Conservation (phyloP, 768 basidiomycete genomes). For the Suillus fuscotomentosus region DNA sequence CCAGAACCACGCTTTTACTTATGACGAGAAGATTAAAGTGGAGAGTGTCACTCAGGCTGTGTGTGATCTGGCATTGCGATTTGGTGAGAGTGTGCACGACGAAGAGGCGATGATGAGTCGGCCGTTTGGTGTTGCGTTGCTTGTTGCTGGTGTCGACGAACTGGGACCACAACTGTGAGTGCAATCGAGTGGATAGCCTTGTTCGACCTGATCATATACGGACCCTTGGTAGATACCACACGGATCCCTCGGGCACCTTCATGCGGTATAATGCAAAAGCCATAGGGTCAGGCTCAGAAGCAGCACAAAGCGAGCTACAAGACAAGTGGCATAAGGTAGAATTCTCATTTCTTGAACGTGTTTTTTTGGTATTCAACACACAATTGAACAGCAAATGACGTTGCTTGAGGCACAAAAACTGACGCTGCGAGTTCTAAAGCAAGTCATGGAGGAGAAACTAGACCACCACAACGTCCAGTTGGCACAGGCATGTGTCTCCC, state of each 20-base stretch:
- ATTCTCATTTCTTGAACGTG: background rate
- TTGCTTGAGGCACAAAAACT: constrained; percentile 84
- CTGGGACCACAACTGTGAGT: constrained; percentile 92
- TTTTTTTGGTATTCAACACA: constrained; percentile 12
- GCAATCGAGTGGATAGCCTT: background rate
- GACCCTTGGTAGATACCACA: constrained; percentile 71
- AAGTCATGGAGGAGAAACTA: constrained; percentile 99
- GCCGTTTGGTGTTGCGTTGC: constrained; percentile 95
- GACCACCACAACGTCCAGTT: constrained; percentile 99
- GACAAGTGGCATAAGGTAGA: constrained; percentile 94
- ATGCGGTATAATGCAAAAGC: constrained; percentile 97
- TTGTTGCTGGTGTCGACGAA: constrained; percentile 98
- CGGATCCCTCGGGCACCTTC: constrained; percentile 97
- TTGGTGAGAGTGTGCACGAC: constrained; percentile 98
- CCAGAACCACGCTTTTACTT: constrained; percentile 94
- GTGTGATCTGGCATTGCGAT: constrained; percentile 93
- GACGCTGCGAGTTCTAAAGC: constrained; percentile 88
- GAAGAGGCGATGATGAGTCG: constrained; percentile 99
- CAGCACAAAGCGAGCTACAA: constrained; percentile 94
- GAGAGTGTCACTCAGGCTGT: constrained; percentile 98
- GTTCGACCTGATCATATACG: constrained; percentile 6
- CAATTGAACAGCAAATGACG: constrained; percentile 75
- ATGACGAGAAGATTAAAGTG: constrained; percentile 95
- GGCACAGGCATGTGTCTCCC: constrained; percentile 65
- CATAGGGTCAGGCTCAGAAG: constrained; percentile 97